A percentile compares a stretch with the other conserved stretches of the same genome.
Conservation (phyloP, 176 grass and related monocot species). For the Oryza glaberrima region DNA sequence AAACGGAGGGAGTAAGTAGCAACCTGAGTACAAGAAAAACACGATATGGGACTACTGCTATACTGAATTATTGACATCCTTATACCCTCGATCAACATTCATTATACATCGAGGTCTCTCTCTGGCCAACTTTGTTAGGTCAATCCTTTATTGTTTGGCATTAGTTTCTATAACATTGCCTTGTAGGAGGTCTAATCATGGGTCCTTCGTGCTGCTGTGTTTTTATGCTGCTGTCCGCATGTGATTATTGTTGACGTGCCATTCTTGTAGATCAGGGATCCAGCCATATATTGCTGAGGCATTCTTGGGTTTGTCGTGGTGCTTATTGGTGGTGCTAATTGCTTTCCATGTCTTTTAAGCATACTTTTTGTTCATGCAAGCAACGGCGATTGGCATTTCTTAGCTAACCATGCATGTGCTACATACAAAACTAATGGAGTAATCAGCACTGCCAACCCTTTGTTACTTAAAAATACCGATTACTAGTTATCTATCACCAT, state of each 20-base stretch:
- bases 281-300: slow-evolving; percentile 19
- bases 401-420: slow-evolving; percentile 51
- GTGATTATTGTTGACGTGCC: slow-evolving; percentile 31
- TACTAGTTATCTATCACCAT: slow-evolving; percentile 15
- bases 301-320: slow-evolving; percentile 39
- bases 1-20: too few relatives aligned
- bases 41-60: neutral
- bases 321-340: slow-evolving; percentile 18
- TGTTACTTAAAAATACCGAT: neutral
- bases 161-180: neutral
- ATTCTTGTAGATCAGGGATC: slow-evolving; percentile 31
- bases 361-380: slow-evolving; percentile 43
- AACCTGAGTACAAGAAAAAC: neutral
- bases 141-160: neutral
- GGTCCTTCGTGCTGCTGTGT: neutral
- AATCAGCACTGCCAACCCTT: neutral
- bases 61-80: neutral
- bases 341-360: slow-evolving; percentile 23
- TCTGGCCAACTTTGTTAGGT: neutral
- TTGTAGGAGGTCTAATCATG: neutral
- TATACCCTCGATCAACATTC: too few relatives aligned
- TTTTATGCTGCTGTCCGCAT: neutral
- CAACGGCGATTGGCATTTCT: slow-evolving; percentile 27
- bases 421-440: slow-evolving; percentile 30
- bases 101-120: neutral